These are phyloP conservation scores for Rugonectria rugulosa DNA, from an alignment of 2,329 filamentous ascomycete species.

Conservation along the genomic window DNA sequence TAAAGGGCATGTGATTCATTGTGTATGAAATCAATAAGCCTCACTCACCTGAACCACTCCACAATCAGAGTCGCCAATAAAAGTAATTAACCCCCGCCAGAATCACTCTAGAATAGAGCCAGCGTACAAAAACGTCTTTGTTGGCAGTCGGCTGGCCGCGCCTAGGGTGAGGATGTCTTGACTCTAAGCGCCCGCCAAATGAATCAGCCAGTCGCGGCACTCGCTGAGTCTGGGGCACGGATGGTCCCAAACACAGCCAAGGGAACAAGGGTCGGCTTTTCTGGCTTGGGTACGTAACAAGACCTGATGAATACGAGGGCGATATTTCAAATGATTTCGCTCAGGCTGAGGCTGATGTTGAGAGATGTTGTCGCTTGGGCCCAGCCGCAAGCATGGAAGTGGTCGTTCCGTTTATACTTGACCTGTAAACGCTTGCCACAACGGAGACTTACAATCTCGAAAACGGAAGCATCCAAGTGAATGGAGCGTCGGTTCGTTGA, in stretches of 20 bases:
- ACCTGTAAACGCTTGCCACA: conserved; percentile 30
- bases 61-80: conserved; percentile 33
- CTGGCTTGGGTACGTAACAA: conserved; percentile 4
- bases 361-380: conserved; percentile 31
- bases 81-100: conserved; percentile 19
- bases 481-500: conserved; percentile 32
- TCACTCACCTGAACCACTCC: conserved; percentile 35
- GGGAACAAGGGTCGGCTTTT: conserved; percentile 15
- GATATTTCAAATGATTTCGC: conserved; percentile 17
- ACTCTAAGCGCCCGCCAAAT: conserved; percentile 35
- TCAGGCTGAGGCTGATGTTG: conserved; percentile 17
- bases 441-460: conserved; percentile 28
- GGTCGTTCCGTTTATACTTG: conserved; percentile 25
- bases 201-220: conserved; percentile 33
- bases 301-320: conserved; percentile 14
- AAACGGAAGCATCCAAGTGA: conserved; percentile 35
- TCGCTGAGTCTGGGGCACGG: conserved; percentile 20
- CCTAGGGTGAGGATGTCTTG: conserved; percentile 29
- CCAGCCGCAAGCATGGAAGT: conserved; percentile 35
- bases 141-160: conserved; percentile 33
- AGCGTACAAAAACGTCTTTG: conserved; percentile 24
- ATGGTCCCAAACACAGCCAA: conserved; percentile 32
- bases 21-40: conserved; percentile 10
- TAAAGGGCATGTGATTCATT: conserved; percentile 23
- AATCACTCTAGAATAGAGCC: conserved; percentile 27